Base-by-base conservation (phyloP, 2,329 filamentous ascomycete genomes). In the Diaporthe sp. region DNA sequence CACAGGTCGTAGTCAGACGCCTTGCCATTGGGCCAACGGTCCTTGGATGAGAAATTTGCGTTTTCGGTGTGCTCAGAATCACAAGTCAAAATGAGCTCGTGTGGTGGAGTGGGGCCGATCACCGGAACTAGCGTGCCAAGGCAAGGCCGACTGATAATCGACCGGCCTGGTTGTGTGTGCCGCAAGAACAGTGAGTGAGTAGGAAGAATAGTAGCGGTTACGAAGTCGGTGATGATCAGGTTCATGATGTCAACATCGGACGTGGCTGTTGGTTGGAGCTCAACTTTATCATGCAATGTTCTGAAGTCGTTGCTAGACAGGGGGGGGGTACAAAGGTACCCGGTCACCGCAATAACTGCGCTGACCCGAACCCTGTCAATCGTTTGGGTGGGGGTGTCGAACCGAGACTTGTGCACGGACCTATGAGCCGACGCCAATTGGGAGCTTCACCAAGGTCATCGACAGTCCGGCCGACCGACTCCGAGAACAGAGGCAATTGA, bases 1-100 rank as follows among this genome's bases (percentile, higher is more conserved):
- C 31, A 51, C 8, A n/a, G 60, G 51, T 85, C 83, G 84, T 85
- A 85, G 84, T 85, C 84, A 85, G 83, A 85, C 84, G 84, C 83
- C 83, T 84, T 85, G 83, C 80, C 84, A 85, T 84, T 84, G 82
- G 82, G 81, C 82, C 82, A 85, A 73, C 53, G 60, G 71, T 73
- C 61, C 71, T 65, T 73, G 46, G 22, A 28, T 67, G 51, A 31
- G 5, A 65, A 19, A 5, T 39, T 17, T 31, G 22, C 22, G 2
- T 17, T 17, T 37, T 3, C 3, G 2, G 51, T 5, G 0, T 17
- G 5, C 5, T 44, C 15, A 73, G 1, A n/a, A 31, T 62, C 49
- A 42, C 57, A 10, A 7, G 3, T 13, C 34, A 25, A 34, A 46
- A 28, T 10, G 39, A 37, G 42, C 55, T 8, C 28, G 19, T 22